Evolutionary conservation across 768 basidiomycete species (phyloP).

Genomic region (Pleurotus platypus): DNA sequence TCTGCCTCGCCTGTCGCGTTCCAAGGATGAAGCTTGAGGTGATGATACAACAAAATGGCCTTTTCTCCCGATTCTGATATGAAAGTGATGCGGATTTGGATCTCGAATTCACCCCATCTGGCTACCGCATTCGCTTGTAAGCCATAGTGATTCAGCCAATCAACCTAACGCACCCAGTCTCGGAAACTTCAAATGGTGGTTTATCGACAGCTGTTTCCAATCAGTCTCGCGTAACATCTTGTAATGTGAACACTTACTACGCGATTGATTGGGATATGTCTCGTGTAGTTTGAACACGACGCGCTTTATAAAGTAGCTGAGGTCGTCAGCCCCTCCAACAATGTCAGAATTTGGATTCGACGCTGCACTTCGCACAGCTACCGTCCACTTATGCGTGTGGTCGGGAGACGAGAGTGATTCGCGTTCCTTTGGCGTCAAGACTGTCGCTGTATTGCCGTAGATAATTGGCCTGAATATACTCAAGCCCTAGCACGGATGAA

Average conservation of each 20-base stretch:
- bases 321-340: constrained; percentile 88
- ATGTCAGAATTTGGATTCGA: constrained; percentile 67
- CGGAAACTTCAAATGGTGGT: constrained; percentile 91
- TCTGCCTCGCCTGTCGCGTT: constrained; percentile 58
- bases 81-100: constrained; percentile 89
- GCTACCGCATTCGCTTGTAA: background rate
- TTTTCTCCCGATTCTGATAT: constrained; percentile 89
- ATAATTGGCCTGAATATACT: constrained; percentile 88
- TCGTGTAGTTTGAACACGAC: constrained; percentile 98
- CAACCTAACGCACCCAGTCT: constrained; percentile 69
- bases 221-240: constrained; percentile 7
- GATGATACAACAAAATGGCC: constrained; percentile 81
- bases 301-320: constrained; percentile 89
- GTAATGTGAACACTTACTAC: constrained; percentile 60
- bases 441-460: constrained; percentile 89
- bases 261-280: constrained; percentile 85
- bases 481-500: constrained; percentile 56
- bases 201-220: constrained; percentile 73
- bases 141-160: background rate
- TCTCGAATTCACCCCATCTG: constrained; percentile 98
- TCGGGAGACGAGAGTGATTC: constrained; percentile 53
- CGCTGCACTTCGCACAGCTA: constrained; percentile 88
- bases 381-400: constrained; percentile 96
- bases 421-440: constrained; percentile 72
- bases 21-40: constrained; percentile 95